A percentile compares a stretch with the other conserved stretches of the same genome.
Conservation (phyloP, 768 basidiomycete genomes). For the Mycena filopes region DNA sequence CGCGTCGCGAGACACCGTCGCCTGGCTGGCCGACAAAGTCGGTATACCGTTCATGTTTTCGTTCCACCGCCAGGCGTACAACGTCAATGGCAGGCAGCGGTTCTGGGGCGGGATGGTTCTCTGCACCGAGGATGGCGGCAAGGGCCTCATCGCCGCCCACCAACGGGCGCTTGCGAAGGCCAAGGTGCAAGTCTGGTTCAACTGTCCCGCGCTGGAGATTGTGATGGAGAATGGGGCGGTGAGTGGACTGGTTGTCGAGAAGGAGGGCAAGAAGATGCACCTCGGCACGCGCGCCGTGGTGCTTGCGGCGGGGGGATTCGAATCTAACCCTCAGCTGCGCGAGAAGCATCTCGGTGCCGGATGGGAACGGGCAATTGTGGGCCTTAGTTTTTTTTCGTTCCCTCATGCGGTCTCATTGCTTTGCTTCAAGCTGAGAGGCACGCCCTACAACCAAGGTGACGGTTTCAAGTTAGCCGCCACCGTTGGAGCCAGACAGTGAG, state of each 20-base stretch:
- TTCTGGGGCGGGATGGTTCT: slow-evolving; percentile 81
- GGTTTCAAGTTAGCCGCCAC: slow-evolving; percentile 63
- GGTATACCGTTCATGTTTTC: slow-evolving; percentile 66
- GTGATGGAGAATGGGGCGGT: slow-evolving; percentile 52
- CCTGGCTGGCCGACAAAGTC: slow-evolving; percentile 65
- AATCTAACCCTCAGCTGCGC: slow-evolving; percentile 64
- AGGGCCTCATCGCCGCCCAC: slow-evolving; percentile 71
- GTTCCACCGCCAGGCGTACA: slow-evolving; percentile 76
- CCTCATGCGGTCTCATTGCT: too few relatives aligned
- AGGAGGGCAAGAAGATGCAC: slow-evolving; percentile 45
- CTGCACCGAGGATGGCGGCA: slow-evolving; percentile 72
- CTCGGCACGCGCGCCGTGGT: slow-evolving; percentile 60
- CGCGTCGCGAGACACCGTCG: slow-evolving; percentile 63
- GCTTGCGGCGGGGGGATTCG: slow-evolving; percentile 75
- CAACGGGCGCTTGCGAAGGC: slow-evolving; percentile 57
- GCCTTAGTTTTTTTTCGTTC: too few relatives aligned
- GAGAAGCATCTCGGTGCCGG: slow-evolving; percentile 63
- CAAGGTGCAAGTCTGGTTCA: slow-evolving; percentile 68
- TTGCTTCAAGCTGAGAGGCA: slow-evolving; percentile 66
- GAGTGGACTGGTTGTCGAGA: slow-evolving; percentile 57
- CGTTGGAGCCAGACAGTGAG: slow-evolving; percentile 54
- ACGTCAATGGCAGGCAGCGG: slow-evolving; percentile 67
- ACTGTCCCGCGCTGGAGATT: slow-evolving; percentile 57
- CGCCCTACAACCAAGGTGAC: slow-evolving; percentile 77
- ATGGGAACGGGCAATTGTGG: slow-evolving; percentile 69